Evolutionary conservation across 73 alveolate genomes (phyloP).

Genomic region (Paramecium sonneborni): DNA sequence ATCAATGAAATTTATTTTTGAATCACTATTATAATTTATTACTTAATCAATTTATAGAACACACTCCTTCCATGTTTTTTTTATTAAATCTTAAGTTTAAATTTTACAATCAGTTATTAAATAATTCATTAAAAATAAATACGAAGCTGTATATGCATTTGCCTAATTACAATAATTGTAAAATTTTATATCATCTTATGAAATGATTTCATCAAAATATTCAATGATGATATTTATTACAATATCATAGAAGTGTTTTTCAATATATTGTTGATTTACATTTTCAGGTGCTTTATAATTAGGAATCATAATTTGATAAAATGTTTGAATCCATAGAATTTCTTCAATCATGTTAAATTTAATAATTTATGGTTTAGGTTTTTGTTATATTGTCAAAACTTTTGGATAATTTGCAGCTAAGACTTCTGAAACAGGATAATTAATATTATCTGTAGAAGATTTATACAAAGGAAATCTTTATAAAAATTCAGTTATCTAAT

Average conservation of each 20-base stretch:
- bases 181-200: not conserved
- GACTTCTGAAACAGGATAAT: not conserved
- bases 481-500: not conserved
- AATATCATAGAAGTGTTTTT: slow-evolving; percentile 6
- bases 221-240: not conserved
- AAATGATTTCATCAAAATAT: slow-evolving; percentile 33
- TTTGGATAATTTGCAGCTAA: not conserved
- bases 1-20: not conserved
- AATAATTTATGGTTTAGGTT: slow-evolving; percentile 40
- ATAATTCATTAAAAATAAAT: not conserved
- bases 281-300: not conserved
- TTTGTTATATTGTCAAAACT: not conserved
- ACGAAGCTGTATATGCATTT: not conserved
- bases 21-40: not conserved
- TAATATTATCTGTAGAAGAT: not conserved
- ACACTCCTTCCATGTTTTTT: slow-evolving; percentile 8
- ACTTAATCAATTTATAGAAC: not conserved
- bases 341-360: not conserved
- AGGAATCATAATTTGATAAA: not conserved
- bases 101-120: not conserved
- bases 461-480: slow-evolving; percentile 1
- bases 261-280: not conserved
- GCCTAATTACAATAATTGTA: not conserved
- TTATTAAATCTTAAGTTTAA: not conserved
- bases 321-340: not conserved